Evolutionary conservation across 164 flowering plant genomes (phyloP).

Genomic region (Nelumbo lutea): DNA sequence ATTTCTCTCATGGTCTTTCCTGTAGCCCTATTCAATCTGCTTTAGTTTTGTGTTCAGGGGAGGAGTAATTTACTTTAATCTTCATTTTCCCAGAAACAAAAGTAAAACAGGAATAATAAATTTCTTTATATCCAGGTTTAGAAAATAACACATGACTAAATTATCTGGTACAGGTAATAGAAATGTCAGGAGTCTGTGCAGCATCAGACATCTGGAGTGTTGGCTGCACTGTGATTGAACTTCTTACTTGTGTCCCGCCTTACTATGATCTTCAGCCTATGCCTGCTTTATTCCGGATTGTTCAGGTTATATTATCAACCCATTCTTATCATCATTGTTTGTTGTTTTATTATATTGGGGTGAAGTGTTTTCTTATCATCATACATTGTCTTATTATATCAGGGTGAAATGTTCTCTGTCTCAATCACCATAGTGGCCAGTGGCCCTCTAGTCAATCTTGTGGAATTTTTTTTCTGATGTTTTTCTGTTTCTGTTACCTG

Average conservation of each 20-base stretch:
- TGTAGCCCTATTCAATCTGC: no score
- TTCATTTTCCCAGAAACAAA: no score
- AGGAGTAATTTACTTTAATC: no score
- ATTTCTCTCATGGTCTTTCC: no score
- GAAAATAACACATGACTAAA: background rate
- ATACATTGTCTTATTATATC: background rate
- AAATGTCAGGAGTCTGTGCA: conserved; percentile 99
- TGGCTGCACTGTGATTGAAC: conserved; percentile 99
- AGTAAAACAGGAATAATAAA: no score
- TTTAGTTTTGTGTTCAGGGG: no score
- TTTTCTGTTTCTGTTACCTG: background rate
- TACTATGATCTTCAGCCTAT: conserved; percentile 98
- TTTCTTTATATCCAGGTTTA: no score
- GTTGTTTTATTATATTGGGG: background rate
- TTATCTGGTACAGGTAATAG: conserved; percentile 75
- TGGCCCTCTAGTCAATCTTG: background rate
- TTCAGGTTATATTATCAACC: conserved; percentile 53
- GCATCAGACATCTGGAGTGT: conserved; percentile 99
- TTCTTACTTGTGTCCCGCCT: conserved; percentile 98
- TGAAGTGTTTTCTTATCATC: background rate
- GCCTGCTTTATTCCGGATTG: conserved; percentile 98
- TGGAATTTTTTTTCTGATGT: background rate
- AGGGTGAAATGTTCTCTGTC: background rate
- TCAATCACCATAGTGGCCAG: background rate
- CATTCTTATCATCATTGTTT: conserved; percentile 1